These are phyloP conservation scores for Hirsutella minnesotensis DNA, from an alignment of 2,329 filamentous ascomycete genomes.

Conservation along the genomic window DNA sequence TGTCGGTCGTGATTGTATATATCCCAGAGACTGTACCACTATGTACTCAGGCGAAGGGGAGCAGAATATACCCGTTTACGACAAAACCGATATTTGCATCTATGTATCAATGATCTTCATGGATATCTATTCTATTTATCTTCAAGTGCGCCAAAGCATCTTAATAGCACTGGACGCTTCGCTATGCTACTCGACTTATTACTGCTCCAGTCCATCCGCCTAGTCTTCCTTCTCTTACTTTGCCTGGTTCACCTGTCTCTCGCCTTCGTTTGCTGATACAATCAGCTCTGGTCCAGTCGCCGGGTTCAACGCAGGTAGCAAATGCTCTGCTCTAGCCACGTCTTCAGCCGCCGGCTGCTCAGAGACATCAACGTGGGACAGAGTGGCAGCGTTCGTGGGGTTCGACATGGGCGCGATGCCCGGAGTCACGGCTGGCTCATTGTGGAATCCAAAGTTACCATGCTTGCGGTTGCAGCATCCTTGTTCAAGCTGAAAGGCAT, in stretches of 20 bases:
- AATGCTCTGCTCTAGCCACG: constrained; percentile 5
- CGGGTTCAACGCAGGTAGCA: constrained; percentile 4
- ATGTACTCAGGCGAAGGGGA: constrained; percentile 19
- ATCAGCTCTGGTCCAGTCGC: constrained; percentile 36
- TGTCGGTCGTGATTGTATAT: constrained; percentile 16
- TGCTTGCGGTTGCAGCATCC: constrained; percentile 56
- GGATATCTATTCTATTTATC: no score
- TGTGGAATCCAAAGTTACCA: constrained; percentile 49
- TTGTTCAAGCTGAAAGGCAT: constrained; percentile 60
- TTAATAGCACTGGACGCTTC: no score
- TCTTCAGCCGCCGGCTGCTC: constrained; percentile 1
- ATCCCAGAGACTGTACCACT: constrained; percentile 17
- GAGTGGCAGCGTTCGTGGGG: constrained; percentile 16
- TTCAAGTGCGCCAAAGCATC: no score
- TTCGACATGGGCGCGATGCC: constrained; percentile 7
- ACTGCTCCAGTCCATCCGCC: background rate
- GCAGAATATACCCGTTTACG: background rate
- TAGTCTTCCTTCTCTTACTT: constrained; percentile 6
- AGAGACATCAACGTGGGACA: constrained; percentile 1
- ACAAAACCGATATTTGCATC: background rate
- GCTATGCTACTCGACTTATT: no score
- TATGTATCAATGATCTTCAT: no score
- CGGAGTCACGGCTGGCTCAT: constrained; percentile 15
- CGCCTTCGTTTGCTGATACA: constrained; percentile 35
- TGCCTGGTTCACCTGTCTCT: constrained; percentile 17